Evolutionary conservation across 352 stramenopile species (phyloP), one percentile per base, ranked within the genome.

Genomic region (Pythium vanterpoolii): DNA sequence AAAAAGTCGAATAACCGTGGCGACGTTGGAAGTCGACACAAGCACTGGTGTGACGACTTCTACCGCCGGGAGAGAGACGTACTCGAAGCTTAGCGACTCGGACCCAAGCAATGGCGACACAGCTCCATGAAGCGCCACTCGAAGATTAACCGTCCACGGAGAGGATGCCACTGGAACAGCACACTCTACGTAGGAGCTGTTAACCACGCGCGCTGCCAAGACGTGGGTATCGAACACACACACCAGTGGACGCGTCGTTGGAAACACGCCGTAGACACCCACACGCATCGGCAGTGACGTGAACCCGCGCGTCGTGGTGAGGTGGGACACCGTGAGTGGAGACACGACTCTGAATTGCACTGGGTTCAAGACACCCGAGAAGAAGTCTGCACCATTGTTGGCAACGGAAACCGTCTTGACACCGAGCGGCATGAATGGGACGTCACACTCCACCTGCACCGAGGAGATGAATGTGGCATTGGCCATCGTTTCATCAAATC

Each of bases 311-410:
- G 19, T 3, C 16, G 52, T 33, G 0, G 33, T 23, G 31, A 62
- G 39, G 1, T 30, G 45, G 5, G 44, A 54, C 4, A 60, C 47
- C 42, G 18, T 60, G 28, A 71, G 53, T 5, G 14, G 36, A 26
- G 56, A 34, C 0, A 66, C 55, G 0, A 71, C 46, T 3, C 39
- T 53, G 34, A 60, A 66, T 0, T 34, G 33, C 4, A 66, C 45
- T 33, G 44, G 30, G 31, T 59, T 14, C 1, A 47, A 18, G 4
- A 40, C 43, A 31, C 51, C 56, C 0, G 51, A 57, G 18, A 48
- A 45, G 47, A 79, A 89, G 28, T 91, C 77, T 3, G 72, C 24
- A 5, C 81, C 79, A 33, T 91, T 89, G 54, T 87, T 89, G 0
- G 81, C 70, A 21, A 89, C 49, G 23, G 59, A 67, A 10, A 91